Evolutionary conservation across 2,329 filamentous ascomycete genomes (phyloP).

Genomic region (Elsinoe australis): DNA sequence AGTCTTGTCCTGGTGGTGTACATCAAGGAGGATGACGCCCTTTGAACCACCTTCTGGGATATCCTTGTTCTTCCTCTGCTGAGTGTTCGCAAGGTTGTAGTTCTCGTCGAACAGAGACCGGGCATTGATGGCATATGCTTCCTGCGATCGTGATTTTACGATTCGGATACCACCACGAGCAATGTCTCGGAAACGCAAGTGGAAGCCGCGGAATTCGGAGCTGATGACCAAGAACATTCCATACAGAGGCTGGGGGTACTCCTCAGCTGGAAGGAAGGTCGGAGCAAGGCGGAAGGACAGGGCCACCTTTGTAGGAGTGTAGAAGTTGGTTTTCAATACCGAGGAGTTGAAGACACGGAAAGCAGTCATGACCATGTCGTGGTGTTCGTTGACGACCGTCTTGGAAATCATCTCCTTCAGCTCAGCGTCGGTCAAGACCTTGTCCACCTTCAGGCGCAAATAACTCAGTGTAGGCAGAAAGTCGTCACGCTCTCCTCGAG

Average conservation of each 20-base stretch:
- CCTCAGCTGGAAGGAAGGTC: conserved; percentile 76
- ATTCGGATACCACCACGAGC: conserved; percentile 95
- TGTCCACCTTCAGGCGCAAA: conserved; percentile 56
- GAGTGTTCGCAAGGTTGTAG: conserved; percentile 94
- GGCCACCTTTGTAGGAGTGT: conserved; percentile 96
- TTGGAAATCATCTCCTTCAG: conserved; percentile 70
- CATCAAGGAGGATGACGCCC: conserved; percentile 90
- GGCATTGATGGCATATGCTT: conserved; percentile 93
- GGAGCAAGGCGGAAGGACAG: conserved; percentile 92
- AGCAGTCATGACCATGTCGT: conserved; percentile 94
- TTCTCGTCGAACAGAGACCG: conserved; percentile 97
- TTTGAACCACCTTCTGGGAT: conserved; percentile 98
- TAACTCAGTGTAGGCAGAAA: conserved; percentile 65
- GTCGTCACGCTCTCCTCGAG: conserved; percentile 55
- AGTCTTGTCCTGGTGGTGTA: conserved; percentile 87
- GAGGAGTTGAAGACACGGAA: conserved; percentile 93
- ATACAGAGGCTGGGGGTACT: conserved; percentile 89
- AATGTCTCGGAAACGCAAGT: conserved; percentile 94
- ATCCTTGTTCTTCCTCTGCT: conserved; percentile 99
- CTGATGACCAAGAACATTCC: conserved; percentile 99
- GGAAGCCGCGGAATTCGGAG: conserved; percentile 93
- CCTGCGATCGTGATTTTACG: conserved; percentile 93
- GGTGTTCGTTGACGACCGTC: conserved; percentile 84
- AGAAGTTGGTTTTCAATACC: conserved; percentile 94
- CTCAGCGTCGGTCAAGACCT: conserved; percentile 67